Conservation (phyloP, 2,329 filamentous ascomycete species). For the Chaetomium sp. region DNA sequence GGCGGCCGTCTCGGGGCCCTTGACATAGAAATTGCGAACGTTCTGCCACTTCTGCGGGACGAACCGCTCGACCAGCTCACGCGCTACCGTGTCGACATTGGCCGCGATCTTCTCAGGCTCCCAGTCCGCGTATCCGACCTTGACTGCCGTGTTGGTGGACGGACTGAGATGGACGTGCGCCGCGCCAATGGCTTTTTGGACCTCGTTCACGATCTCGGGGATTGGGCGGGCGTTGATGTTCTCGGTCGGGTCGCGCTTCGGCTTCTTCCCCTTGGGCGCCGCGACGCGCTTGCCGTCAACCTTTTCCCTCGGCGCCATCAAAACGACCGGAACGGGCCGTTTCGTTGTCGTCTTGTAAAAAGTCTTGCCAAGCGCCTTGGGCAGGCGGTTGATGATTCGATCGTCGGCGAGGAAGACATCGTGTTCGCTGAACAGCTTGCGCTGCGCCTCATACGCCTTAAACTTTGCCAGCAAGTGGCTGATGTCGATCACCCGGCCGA, state of each 20-base stretch:
- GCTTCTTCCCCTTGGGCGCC: conserved; percentile 56
- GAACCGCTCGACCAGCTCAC: conserved; percentile 72
- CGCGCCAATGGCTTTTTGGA: conserved; percentile 74
- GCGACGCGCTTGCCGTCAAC: conserved; percentile 61
- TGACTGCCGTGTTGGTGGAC: conserved; percentile 76
- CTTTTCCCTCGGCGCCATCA: conserved; percentile 64
- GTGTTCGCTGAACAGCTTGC: conserved; percentile 82
- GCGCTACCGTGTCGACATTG: conserved; percentile 75
- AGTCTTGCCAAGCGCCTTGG: conserved; percentile 80
- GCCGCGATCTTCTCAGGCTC: conserved; percentile 73
- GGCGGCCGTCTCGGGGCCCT: conserved; percentile 83
- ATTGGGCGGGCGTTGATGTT: conserved; percentile 55
- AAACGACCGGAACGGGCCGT: conserved; percentile 79
- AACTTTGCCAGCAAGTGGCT: conserved; percentile 81
- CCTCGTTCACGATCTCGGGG: conserved; percentile 73
- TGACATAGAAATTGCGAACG: conserved; percentile 82
- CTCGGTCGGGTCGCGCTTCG: conserved; percentile 39
- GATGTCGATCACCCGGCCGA: conserved; percentile 77
- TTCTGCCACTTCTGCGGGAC: conserved; percentile 87
- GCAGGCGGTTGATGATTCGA: conserved; percentile 73
- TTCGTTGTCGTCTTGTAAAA: conserved; percentile 86
- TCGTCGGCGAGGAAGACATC: conserved; percentile 95
- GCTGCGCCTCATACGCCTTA: conserved; percentile 82
- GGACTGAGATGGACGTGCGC: conserved; percentile 74
- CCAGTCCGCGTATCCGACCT: conserved; percentile 76